Evolutionary conservation across 2,329 filamentous ascomycete genomes (phyloP).

Genomic region (Aureobasidium uvarum): DNA sequence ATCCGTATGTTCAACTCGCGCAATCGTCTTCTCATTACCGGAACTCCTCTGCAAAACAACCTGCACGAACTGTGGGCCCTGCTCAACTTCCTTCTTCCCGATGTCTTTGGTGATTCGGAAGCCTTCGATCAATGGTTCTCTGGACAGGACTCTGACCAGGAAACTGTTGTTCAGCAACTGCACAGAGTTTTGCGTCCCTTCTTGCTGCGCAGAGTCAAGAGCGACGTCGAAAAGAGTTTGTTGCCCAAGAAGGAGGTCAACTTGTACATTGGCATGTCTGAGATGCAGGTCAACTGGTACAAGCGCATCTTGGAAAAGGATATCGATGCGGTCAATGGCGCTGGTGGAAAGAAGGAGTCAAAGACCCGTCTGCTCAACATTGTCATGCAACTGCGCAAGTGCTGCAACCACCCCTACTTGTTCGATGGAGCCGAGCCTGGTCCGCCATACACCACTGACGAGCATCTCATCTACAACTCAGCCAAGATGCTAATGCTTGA

Average conservation of each 20-base stretch:
- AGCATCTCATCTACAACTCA: slow-evolving; percentile 88
- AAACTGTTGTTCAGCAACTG: slow-evolving; percentile 92
- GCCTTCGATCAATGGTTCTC: slow-evolving; percentile 99
- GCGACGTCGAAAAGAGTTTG: slow-evolving; percentile 95
- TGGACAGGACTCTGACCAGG: slow-evolving; percentile 82
- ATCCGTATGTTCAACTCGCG: slow-evolving; percentile 95
- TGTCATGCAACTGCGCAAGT: slow-evolving; percentile 98
- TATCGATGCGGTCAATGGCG: slow-evolving; percentile 97
- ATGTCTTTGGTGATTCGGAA: slow-evolving; percentile 94
- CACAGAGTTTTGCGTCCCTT: slow-evolving; percentile 92
- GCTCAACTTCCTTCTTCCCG: slow-evolving; percentile 94
- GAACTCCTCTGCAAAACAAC: slow-evolving; percentile 96
- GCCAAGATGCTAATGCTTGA: slow-evolving; percentile 98
- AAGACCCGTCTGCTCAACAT: slow-evolving; percentile 97
- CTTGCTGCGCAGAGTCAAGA: slow-evolving; percentile 91
- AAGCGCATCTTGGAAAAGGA: slow-evolving; percentile 99
- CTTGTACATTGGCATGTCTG: slow-evolving; percentile 95
- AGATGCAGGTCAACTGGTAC: slow-evolving; percentile 99
- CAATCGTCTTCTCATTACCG: slow-evolving; percentile 92
- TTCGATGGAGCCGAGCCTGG: slow-evolving; percentile 97
- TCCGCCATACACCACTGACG: slow-evolving; percentile 95
- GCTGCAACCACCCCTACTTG: slow-evolving; percentile 97
- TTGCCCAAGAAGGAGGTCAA: slow-evolving; percentile 98
- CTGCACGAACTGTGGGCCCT: slow-evolving; percentile 96
- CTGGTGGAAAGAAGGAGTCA: slow-evolving; percentile 92